Percentiles rank a stretch among this genome's conserved stretches.
Conservation (phyloP, 345 rosid species). For the Brassica incana region DNA sequence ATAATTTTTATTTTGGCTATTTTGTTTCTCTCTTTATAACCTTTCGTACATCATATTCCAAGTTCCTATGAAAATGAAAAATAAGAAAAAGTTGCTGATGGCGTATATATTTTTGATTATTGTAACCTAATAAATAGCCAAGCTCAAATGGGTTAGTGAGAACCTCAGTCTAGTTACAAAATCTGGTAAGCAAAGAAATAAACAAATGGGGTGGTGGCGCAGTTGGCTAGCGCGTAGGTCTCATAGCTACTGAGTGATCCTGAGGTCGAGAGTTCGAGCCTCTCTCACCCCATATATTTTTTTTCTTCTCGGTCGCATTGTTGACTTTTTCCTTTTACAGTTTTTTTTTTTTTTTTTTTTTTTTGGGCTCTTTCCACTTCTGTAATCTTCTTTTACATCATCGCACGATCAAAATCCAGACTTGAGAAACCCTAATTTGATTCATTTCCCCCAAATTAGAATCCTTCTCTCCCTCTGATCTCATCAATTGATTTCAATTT, state of each 20-base stretch:
- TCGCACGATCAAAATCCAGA: slow-evolving; percentile 20
- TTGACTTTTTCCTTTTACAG: background rate
- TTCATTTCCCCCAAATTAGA: background rate
- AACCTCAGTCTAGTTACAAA: too few species aligned
- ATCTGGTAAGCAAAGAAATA: too few species aligned
- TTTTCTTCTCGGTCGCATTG: background rate
- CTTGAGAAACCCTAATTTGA: background rate
- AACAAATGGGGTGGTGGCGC: slow-evolving; percentile 71
- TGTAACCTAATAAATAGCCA: too few species aligned
- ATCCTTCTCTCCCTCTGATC: background rate
- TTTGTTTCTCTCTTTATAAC: background rate
- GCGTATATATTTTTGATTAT: too few species aligned
- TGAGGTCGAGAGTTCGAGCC: slow-evolving; percentile 96
- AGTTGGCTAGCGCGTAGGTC: slow-evolving; percentile 95
- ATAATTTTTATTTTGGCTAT: background rate
- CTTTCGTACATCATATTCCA: background rate
- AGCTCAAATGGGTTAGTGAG: too few species aligned
- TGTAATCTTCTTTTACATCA: slow-evolving; percentile 18
- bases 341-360: background rate
- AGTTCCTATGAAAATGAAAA: background rate
- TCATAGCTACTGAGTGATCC: slow-evolving; percentile 82
- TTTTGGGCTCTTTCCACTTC: slow-evolving; percentile 15
- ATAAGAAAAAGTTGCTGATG: background rate
- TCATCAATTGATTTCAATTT: background rate
- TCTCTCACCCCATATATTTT: slow-evolving; percentile 54